Base-by-base conservation (phyloP, 495 filamentous ascomycete species). In the Astrothelium macrocarpum region DNA sequence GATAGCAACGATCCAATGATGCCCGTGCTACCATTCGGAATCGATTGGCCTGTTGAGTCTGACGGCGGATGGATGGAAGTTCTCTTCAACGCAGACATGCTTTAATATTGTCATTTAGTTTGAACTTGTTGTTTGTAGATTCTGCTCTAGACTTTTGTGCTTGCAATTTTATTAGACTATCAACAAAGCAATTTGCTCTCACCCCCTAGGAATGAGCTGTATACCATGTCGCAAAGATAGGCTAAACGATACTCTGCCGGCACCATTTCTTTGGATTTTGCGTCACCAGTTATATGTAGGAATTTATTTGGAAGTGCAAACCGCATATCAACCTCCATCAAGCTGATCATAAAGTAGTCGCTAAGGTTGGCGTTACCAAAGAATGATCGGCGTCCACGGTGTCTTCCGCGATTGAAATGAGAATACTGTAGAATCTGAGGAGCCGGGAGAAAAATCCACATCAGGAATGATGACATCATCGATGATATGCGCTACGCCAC, bases 401-500 rank as follows among this genome's bases (percentile, higher is more conserved):
- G 49, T 56, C 25, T 56, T 56, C 16, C 29, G 49, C 49, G 2
- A 28, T 4, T 29, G 49, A 5, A 56, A 56, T 16, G 49, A 56
- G 29, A 16, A 56, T 9, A 9, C 49, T 10, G 20, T 9, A 56
- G 49, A 16, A 56, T 16, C 25, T 9, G 7, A 7, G 16, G 20
- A 26, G 2, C 16, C 23, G 9, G 49, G 29, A 11, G 49, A 29
- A 9, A 11, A 9, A 11, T 29, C 16, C 5, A 29, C 26, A 11
- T 61, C 34, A 43, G 59, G 59, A 29, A 61, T 46, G 7, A 61
- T 18, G 20, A 61, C 59, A 18, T 46, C 59, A n/a, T 61, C 34
- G 32, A 61, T 61, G 59, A 61, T 43, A 46, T 61, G 59, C 11
- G 59, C 59, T 11, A 61, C 59, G 34, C 59, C 59, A 16, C 59